A percentile compares a stretch with the other conserved stretches of the same genome.
Conservation (phyloP, 805 yeast species). For the Barnettozyma sp. region DNA sequence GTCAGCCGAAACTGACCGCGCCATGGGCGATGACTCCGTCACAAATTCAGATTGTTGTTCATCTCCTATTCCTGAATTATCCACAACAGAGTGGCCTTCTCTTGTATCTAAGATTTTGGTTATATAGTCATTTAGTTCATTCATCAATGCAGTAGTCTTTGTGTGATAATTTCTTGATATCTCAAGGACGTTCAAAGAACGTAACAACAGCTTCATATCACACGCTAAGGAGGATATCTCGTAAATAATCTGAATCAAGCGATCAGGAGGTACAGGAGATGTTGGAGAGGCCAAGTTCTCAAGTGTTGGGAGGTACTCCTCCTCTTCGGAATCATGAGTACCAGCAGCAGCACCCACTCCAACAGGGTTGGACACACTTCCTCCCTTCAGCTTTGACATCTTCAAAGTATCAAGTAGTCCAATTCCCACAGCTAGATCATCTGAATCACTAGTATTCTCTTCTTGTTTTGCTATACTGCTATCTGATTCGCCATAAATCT, state of each 20-base stretch:
- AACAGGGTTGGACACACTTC: conserved; percentile 24
- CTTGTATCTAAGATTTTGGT: not conserved
- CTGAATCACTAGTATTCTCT: conserved; percentile 22
- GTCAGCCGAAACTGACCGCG: not conserved
- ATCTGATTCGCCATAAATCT: not conserved
- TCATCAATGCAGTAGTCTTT: conserved; percentile 22
- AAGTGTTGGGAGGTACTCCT: conserved; percentile 35
- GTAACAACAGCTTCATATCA: conserved; percentile 56
- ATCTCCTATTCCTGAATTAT: not conserved
- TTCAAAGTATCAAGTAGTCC: conserved; percentile 19
- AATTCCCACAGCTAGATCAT: conserved; percentile 23
- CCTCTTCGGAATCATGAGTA: conserved; percentile 6
- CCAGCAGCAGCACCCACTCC: conserved; percentile 7
- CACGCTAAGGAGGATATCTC: conserved; percentile 56
- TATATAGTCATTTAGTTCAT: conserved; percentile 15
- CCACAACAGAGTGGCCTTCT: not conserved
- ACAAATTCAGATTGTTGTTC: conserved; percentile 1
- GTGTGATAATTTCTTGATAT: conserved; percentile 36
- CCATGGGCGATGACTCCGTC: too few relatives aligned
- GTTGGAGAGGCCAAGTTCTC: conserved; percentile 51
- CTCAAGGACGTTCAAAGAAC: conserved; percentile 48
- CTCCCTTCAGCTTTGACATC: conserved; percentile 13
- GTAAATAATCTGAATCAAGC: conserved; percentile 49
- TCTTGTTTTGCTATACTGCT: conserved; percentile 19
- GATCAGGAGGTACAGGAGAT: conserved; percentile 49